Conservation (phyloP, 1,139 yeast species). For the Scheffersomyces illinoinensis region DNA sequence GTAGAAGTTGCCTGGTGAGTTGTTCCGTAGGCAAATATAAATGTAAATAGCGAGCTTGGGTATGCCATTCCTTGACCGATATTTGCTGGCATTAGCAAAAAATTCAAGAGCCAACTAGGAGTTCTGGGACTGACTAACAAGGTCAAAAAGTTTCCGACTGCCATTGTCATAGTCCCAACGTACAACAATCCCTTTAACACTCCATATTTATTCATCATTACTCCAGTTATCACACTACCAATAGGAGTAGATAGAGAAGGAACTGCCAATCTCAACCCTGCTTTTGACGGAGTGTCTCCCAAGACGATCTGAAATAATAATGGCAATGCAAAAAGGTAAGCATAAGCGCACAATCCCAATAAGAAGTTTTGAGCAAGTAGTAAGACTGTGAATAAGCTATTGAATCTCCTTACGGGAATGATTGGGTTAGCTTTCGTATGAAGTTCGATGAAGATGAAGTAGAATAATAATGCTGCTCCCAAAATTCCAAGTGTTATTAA, state of each 20-base stretch:
- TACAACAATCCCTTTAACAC: constrained; percentile 21
- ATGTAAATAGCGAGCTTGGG: constrained; percentile 39
- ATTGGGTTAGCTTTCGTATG: constrained; percentile 35
- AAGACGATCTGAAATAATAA: constrained; percentile 35
- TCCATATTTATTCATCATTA: constrained; percentile 27
- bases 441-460: constrained; percentile 22
- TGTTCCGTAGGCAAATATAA: constrained; percentile 33
- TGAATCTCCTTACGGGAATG: constrained; percentile 32
- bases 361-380: constrained; percentile 30
- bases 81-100: constrained; percentile 36
- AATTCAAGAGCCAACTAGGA: constrained; percentile 23
- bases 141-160: constrained; percentile 32
- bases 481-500: constrained; percentile 8
- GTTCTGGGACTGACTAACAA: constrained; percentile 21
- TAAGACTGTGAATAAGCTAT: constrained; percentile 21
- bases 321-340: constrained; percentile 41
- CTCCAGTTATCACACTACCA: constrained; percentile 40
- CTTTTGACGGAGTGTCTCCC: constrained; percentile 26
- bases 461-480: constrained; percentile 12
- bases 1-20: constrained; percentile 37
- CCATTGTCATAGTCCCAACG: constrained; percentile 31
- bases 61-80: constrained; percentile 42
- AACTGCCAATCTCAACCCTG: constrained; percentile 34
- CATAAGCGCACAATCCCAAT: constrained; percentile 38
- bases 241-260: constrained; percentile 41